Base-by-base conservation (phyloP, 768 basidiomycete species). In the Tylopilus sp. region DNA sequence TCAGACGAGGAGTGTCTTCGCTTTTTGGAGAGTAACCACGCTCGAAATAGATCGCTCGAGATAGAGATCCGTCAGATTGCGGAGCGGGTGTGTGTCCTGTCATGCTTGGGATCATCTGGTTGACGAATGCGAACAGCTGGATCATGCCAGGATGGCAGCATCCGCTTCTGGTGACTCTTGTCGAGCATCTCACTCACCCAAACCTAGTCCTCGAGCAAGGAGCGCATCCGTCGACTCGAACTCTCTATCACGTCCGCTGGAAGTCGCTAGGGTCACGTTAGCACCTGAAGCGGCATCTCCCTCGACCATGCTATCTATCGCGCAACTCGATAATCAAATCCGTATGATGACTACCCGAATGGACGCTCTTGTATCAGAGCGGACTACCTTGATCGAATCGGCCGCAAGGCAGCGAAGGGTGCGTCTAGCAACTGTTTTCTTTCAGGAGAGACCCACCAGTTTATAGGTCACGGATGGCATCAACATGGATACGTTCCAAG, bases 41-140 rank as follows among this genome's bases (percentile, higher is more conserved):
- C 69, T 5, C 69, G 72, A 46, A 80, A 81, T 55, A 69, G 69
- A 42, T 63, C 67, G 6, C 57, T 81, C 45, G 77, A 79, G 51
- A 52, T 64, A 15, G 78, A 80, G 57, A 71, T 80, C 39, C 70
- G 70, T 50, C 53, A 57, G 42, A 69, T 75, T 43, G 60, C 65
- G 12, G 65, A 66, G 50, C 69, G 61, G 58, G 78, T 76, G 44
- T 17, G 72, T 31, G 12, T 39, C 6, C 17, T 39, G 23, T 31
- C n/a, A 15, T 35, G 28, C 25, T n/a, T n/a, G n/a, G n/a, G n/a
- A n/a, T n/a, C n/a, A 30, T n/a, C 28, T 31, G 30, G 21, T 28
- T 12, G 8, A n/a, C 33, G 44, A 38, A 44, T 13, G 5, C 35
- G 36, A 44, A 38, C 40, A 67, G 66, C 39, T 68, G 25, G 65